Evolutionary conservation across 371 early-diverging fungal genomes (phyloP).

Genomic region (Chytridiales sp.): DNA sequence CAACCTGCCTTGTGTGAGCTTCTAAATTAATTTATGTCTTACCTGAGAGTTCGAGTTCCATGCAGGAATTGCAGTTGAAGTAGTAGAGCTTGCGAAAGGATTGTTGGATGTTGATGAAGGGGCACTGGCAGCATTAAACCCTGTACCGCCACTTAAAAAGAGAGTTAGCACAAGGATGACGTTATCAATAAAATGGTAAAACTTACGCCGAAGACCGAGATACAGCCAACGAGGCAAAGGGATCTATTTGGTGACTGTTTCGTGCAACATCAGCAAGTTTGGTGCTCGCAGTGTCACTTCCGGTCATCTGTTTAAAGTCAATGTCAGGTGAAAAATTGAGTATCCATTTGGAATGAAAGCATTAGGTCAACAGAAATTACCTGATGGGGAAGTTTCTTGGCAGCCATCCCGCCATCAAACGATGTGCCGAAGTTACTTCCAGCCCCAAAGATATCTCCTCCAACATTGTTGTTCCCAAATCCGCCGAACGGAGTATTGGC

Average conservation of each 20-base stretch:
- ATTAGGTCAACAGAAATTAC: conserved; percentile 8
- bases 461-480: conserved; percentile 18
- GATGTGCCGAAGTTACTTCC: conserved; percentile 43
- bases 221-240: conserved; percentile 42
- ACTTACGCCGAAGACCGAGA: conserved; percentile 14
- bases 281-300: conserved; percentile 9
- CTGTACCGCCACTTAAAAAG: too few relatives aligned
- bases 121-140: too few relatives aligned
- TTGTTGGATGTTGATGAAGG: neutral
- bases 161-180: neutral
- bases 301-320: neutral
- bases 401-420: conserved; percentile 26
- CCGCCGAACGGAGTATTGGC: conserved; percentile 30
- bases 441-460: conserved; percentile 12
- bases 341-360: too few relatives aligned
- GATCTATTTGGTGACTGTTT: conserved; percentile 54
- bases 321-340: conserved; percentile 28
- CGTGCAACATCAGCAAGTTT: conserved; percentile 48
- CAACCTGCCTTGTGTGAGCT: too few relatives aligned
- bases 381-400: conserved; percentile 39
- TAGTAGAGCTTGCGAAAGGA: conserved; percentile 2
- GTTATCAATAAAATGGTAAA: neutral
- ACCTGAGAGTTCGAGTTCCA: neutral
- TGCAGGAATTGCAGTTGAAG: neutral
- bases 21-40: neutral